Evolutionary conservation across 441 rosid species (phyloP).

Genomic region (Pelargonium fulgidum): DNA sequence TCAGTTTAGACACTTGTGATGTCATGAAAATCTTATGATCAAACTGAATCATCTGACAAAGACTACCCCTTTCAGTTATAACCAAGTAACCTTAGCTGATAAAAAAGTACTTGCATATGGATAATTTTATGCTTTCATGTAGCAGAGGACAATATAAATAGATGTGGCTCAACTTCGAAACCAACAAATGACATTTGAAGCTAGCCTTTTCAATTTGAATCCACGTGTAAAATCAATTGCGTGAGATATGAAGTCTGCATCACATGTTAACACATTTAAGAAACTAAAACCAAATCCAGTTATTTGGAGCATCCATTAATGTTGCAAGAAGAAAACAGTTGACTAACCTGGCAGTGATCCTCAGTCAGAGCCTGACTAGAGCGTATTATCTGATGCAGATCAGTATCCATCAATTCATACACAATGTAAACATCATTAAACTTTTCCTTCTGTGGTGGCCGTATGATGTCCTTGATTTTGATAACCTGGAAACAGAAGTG

Average conservation of each 20-base stretch:
- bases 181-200: not conserved
- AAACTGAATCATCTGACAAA: not conserved
- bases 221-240: not conserved
- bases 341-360: conserved; percentile 79
- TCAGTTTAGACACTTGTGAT: no score
- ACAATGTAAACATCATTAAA: conserved; percentile 91
- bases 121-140: not conserved
- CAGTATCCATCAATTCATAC: conserved; percentile 89
- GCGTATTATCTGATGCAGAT: conserved; percentile 78
- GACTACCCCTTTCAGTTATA: not conserved
- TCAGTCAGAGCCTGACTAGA: conserved; percentile 64
- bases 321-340: not conserved
- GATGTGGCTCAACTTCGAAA: not conserved
- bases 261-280: conserved; percentile 17
- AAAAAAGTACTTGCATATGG: not conserved
- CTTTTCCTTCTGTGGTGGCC: conserved; percentile 73
- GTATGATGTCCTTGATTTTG: conserved; percentile 76
- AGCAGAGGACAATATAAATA: not conserved
- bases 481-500: conserved; percentile 43
- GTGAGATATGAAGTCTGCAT: conserved; percentile 3
- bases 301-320: not conserved
- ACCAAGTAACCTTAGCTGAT: not conserved
- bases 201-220: not conserved
- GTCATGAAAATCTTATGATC: not conserved
- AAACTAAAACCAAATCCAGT: not conserved